phyloP scores from a whole-genome alignment of 306 rosid genomes.

The Vachellia pachyceras region DNA sequence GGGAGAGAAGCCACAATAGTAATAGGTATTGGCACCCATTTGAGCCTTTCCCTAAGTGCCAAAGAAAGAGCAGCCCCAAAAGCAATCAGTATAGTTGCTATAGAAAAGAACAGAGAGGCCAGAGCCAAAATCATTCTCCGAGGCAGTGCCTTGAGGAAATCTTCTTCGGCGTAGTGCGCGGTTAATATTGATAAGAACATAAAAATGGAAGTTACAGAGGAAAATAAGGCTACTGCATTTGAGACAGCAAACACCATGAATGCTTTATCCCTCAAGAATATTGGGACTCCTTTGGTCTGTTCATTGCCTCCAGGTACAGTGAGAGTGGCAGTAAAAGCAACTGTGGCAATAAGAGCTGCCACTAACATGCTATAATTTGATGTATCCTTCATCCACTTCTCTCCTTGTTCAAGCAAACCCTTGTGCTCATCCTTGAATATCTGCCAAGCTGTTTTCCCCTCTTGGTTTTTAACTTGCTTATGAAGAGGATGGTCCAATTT shows the following conservation, averaged over 20 bases:
- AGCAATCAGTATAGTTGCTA: constrained; percentile 55
- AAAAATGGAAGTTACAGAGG: constrained; percentile 54
- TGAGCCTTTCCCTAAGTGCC: constrained; percentile 37
- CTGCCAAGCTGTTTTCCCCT: constrained; percentile 55
- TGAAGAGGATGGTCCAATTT: constrained; percentile 47
- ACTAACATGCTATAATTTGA: constrained; percentile 59
- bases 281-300: constrained; percentile 48
- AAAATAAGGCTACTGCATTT: constrained; percentile 57
- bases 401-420: too few species aligned
- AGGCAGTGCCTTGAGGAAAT: constrained; percentile 51
- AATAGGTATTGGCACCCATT: constrained; percentile 50
- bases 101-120: too few species aligned
- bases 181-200: constrained; percentile 54
- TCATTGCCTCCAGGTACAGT: constrained; percentile 63
- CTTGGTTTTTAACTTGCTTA: constrained; percentile 41
- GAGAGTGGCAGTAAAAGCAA: constrained; percentile 54
- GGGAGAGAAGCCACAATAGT: constrained; percentile 47
- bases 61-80: constrained; percentile 40
- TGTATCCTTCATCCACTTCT: constrained; percentile 62
- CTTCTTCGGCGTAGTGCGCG: constrained; percentile 46
- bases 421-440: too few species aligned
- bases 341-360: constrained; percentile 61
- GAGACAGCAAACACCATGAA: constrained; percentile 50
- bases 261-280: constrained; percentile 36
- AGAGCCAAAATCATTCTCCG: constrained; percentile 51